These are phyloP conservation scores for Colletotrichum eremochloae DNA, from an alignment of 2,329 filamentous ascomycete species.

Conservation along the genomic window DNA sequence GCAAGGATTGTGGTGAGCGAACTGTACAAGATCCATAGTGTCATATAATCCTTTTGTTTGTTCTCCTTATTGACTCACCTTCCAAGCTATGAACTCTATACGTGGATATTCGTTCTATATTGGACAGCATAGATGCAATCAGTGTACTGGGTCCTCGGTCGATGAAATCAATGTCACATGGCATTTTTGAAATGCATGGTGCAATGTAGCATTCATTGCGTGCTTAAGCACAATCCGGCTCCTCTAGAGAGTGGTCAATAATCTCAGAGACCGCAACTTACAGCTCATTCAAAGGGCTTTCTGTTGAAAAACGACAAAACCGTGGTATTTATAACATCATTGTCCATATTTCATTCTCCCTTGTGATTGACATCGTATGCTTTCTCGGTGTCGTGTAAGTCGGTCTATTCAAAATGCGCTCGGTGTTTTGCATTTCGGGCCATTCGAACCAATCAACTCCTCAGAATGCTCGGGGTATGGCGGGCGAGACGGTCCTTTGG, in stretches of 20 bases:
- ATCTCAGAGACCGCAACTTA: not conserved
- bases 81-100: no score
- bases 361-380: not conserved
- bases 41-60: no score
- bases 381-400: conserved; percentile 33
- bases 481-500: not conserved
- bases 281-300: not conserved
- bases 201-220: not conserved
- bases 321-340: not conserved
- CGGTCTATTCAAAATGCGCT: not conserved
- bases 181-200: no score
- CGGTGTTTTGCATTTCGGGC: not conserved
- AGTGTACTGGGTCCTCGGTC: no score
- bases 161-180: accelerated
- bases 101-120: no score
- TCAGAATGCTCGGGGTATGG: conserved; percentile 21
- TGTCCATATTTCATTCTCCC: not conserved
- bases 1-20: no score
- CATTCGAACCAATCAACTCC: not conserved
- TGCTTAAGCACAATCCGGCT: not conserved
- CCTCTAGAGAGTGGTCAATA: no score
- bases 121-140: no score
- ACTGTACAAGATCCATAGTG: no score
- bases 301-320: no score
- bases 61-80: no score